Percentiles rank a stretch among this genome's conserved stretches.
Evolutionary conservation across 768 basidiomycete genomes (phyloP).

Genomic region (Mycena vitilis): DNA sequence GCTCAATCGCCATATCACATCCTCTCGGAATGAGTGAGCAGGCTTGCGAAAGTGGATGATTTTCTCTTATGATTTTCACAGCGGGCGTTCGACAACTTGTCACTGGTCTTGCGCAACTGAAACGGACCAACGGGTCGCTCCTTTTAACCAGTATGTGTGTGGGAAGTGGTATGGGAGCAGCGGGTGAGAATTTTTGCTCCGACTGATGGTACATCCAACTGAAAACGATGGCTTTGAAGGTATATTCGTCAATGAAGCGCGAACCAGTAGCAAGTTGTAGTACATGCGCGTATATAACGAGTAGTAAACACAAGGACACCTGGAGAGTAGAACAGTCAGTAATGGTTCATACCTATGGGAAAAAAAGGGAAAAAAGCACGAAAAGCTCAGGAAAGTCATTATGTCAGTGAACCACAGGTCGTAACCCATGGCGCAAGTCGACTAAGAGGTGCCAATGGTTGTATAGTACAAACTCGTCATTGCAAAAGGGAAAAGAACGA

Average conservation of each 20-base stretch:
- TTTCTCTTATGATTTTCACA: slow-evolving; percentile 38
- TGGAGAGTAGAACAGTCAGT: slow-evolving; percentile 22
- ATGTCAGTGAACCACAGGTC: slow-evolving; percentile 79
- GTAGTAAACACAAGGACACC: neutral
- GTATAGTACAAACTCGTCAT: slow-evolving; percentile 84
- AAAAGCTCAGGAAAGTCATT: slow-evolving; percentile 84
- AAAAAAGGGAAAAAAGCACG: slow-evolving; percentile 54
- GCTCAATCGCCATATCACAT: slow-evolving; percentile 86
- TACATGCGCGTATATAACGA: too few relatives aligned
- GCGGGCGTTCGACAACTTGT: slow-evolving; percentile 90
- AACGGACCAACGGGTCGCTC: slow-evolving; percentile 72
- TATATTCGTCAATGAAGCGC: slow-evolving; percentile 79
- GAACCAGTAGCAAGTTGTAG: slow-evolving; percentile 31
- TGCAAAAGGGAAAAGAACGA: slow-evolving; percentile 40
- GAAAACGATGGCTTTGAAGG: slow-evolving; percentile 41
- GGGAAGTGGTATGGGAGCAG: slow-evolving; percentile 92
- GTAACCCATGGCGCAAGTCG: slow-evolving; percentile 66
- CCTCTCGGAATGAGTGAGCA: slow-evolving; percentile 86
- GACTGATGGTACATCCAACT: neutral
- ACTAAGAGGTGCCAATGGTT: slow-evolving; percentile 95
- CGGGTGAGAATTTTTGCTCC: slow-evolving; percentile 37
- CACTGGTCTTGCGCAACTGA: slow-evolving; percentile 87
- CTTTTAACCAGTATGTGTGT: slow-evolving; percentile 85
- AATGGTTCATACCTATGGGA: neutral
- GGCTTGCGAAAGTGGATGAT: slow-evolving; percentile 27